Base-by-base conservation (phyloP, 352 stramenopile species). In the Pythium pyrilobum region DNA sequence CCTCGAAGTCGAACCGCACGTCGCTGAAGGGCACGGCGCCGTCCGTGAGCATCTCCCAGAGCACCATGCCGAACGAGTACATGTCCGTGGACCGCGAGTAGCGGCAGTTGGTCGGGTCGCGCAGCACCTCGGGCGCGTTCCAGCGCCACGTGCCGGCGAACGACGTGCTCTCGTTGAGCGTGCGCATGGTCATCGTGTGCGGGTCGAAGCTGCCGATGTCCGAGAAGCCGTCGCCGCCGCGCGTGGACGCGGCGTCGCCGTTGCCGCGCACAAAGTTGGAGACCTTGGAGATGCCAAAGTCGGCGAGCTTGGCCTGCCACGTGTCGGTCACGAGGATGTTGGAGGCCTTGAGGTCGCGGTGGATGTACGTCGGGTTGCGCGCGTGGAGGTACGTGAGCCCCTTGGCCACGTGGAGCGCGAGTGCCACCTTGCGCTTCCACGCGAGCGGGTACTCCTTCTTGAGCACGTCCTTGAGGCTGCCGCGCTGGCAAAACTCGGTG, bases 311-410 rank as follows among this genome's bases (percentile, higher is more conserved):
- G 28, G 74, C 77, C 39, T 85, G 72, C 77, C 77, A 87, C 15
- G 74, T 85, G 31, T 87, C 74, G 1, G 77, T 87, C 13, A 87
- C 77, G 21, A 87, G 52, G 59, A 87, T 87, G 34, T 87, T 87
- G 34, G 77, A 87, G 25, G 70, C 70, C 62, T 87, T 87, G 33
- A 87, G 72, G 55, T 87, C 77, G 32, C 77, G 74, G 32, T 87
- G 77, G 53, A 87, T 87, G 43, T 87, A 87, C 34, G 77, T 87
- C 53, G 77, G 77, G 43, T 87, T 87, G 8, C 74, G 70, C 20
- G 77, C 77, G 44, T 87, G 77, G 21, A 87, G 66, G 25, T 87
- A 87, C n/a, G 74, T 85, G 9, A 87, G 43, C 12, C 77, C 77
- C 47, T 85, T 83, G 28, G 72, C 73, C 16, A 87, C 72, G 47